Evolutionary conservation across 176 grass and related monocot genomes (phyloP).

Genomic region (Triticum monococcum): DNA sequence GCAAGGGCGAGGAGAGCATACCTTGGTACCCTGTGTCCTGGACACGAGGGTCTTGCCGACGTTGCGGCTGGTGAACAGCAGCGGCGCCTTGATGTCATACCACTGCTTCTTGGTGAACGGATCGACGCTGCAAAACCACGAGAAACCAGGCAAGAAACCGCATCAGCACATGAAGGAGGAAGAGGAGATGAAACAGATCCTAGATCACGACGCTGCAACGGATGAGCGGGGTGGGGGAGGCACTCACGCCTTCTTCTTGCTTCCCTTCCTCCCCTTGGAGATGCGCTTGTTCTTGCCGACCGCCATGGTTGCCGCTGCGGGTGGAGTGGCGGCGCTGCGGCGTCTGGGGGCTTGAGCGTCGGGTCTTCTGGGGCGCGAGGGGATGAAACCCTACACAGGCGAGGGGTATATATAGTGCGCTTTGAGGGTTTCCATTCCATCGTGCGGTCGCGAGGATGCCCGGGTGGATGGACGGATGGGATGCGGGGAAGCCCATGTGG

Average conservation of each 20-base stretch:
- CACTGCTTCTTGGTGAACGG: constrained; percentile 92
- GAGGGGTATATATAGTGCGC: neutral
- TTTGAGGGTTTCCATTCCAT: constrained; percentile 21
- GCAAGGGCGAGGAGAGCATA: neutral
- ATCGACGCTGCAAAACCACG: constrained; percentile 55
- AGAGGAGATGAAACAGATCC: neutral
- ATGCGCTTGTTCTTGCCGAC: constrained; percentile 96
- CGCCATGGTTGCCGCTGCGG: constrained; percentile 29
- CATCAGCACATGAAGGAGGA: neutral
- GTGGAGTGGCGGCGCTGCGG: constrained; percentile 24
- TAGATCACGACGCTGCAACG: neutral
- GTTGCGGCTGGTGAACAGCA: constrained; percentile 59
- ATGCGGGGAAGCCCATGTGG: neutral
- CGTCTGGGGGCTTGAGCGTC: neutral
- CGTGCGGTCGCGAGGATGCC: neutral
- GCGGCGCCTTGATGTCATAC: constrained; percentile 95
- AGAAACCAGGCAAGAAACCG: neutral
- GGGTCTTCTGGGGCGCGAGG: neutral
- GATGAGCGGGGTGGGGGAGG: neutral
- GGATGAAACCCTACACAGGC: neutral
- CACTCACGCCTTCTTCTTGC: constrained; percentile 85
- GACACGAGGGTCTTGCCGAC: constrained; percentile 90
- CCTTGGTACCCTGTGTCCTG: constrained; percentile 95
- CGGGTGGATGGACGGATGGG: constrained; percentile 7
- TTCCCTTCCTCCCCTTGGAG: constrained; percentile 86